Base-by-base conservation (phyloP, 805 yeast genomes). In the Yarrowia osloensis region DNA sequence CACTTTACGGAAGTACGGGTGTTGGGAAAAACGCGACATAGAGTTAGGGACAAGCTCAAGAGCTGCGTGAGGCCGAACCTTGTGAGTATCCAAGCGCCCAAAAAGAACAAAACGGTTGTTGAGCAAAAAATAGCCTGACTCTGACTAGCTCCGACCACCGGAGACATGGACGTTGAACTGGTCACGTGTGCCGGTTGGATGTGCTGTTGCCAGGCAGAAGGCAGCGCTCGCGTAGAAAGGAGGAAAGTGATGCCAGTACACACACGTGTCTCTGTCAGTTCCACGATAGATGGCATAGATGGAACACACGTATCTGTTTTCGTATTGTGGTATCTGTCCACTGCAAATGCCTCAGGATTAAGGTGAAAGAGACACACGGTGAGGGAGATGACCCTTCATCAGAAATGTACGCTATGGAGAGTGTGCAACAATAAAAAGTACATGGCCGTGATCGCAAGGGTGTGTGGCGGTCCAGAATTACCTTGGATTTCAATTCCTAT, bases 1-100 rank as follows among this genome's bases (percentile, higher is more conserved):
- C 46, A 21, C 39, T 31, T 52, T 35, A 54, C 63, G 63, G 63
- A 57, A 57, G 49, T 39, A 57, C 63, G 63, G 63, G 63, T 57
- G 63, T 57, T 57, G 63, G 63, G 63, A 57, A 57, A 54, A 57
- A 28, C 29, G 35, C 63, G 33, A 57, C 28, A 39, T 40, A n/a
- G 28, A 57, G 63, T 57, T 57, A 42, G n/a, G 33, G 44, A 54
- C 44, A 35, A 24, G 33, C 61, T 35, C 61, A 9, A 4, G 31
- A 22, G 42, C 44, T 35, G 61, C 61, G 37, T 35, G 39, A 15
- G 31, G 44, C 22, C 61, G 26, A 54, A 50, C 57, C 33, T 29
- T 31, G 29, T 3, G 22, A 2, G 39, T 11, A 15, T 12, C 22
- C 24, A 19, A 40, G 26, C n/a, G 33, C 28, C 31, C 29, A 6